phyloP scores from a whole-genome alignment of 2,329 filamentous ascomycete genomes.

The Apiospora phragmitis region DNA sequence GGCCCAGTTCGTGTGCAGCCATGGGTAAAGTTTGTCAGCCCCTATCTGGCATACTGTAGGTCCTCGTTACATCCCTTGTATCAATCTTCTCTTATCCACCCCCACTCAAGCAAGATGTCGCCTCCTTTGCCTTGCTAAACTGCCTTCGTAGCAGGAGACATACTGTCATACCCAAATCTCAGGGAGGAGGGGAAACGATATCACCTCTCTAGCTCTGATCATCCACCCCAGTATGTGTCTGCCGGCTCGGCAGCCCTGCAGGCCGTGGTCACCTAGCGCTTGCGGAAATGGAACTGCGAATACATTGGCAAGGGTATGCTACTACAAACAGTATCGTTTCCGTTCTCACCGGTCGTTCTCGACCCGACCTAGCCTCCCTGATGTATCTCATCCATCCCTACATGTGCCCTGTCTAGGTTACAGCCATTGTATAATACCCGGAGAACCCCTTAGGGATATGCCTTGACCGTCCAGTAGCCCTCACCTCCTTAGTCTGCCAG shows the following conservation, averaged over 20 bases:
- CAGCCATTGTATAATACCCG: not conserved
- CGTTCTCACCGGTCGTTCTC: not conserved
- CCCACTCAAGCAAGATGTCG: constrained; percentile 3
- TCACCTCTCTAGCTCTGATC: not conserved
- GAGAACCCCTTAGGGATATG: not conserved
- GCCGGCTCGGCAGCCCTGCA: not conserved
- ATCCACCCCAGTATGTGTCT: not conserved
- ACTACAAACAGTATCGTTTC: not conserved
- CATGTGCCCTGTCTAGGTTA: not conserved
- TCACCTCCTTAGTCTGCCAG: not conserved
- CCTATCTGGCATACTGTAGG: not conserved
- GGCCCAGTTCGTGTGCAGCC: not conserved
- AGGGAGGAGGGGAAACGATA: not conserved
- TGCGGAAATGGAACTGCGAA: not conserved
- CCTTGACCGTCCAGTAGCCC: not conserved
- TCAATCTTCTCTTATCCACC: not conserved
- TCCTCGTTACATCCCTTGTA: not conserved
- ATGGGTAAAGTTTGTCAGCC: not conserved
- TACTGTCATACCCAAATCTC: not conserved
- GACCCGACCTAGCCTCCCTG: not conserved
- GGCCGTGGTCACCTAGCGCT: not conserved
- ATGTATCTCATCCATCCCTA: not conserved
- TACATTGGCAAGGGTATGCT: not conserved
- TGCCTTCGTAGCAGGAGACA: not conserved
- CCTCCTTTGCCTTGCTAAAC: not conserved